Percentiles rank a stretch among this genome's conserved stretches.
phyloP scores from a whole-genome alignment of 768 basidiomycete genomes.

The Amanita polypyramis region DNA sequence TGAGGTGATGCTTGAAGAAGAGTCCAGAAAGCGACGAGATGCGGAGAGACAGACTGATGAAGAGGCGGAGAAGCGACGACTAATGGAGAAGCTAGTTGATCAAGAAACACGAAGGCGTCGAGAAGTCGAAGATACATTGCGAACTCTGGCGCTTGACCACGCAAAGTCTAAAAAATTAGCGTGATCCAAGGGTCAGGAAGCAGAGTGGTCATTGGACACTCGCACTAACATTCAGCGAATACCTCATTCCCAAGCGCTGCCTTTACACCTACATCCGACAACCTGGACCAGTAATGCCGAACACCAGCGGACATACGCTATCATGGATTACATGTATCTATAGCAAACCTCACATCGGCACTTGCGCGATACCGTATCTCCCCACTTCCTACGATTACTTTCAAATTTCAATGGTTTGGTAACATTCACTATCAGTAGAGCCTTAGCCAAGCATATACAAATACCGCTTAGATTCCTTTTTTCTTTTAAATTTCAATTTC shows the following conservation, averaged over 20 bases:
- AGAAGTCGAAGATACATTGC: constrained; percentile 18
- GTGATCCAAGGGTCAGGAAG: background rate
- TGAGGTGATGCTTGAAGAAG: constrained; percentile 53
- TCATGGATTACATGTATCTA: constrained; percentile 2
- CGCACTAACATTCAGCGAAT: background rate
- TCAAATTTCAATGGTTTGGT: too few relatives aligned
- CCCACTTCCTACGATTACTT: too few relatives aligned
- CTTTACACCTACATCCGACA: too few relatives aligned
- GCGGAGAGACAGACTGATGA: constrained; percentile 44
- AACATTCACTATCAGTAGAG: background rate
- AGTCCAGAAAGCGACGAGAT: constrained; percentile 44
- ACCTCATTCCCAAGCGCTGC: background rate
- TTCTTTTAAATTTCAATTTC: background rate
- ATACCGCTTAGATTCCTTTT: constrained; percentile 7
- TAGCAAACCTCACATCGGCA: background rate
- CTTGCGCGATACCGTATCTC: constrained; percentile 2
- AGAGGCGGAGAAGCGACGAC: constrained; percentile 32
- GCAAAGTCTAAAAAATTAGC: background rate
- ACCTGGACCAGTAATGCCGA: too few relatives aligned
- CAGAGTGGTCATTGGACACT: background rate
- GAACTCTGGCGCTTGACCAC: constrained; percentile 8
- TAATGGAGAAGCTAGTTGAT: constrained; percentile 36
- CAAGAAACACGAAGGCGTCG: constrained; percentile 15
- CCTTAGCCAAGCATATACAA: constrained; percentile 6
- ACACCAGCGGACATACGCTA: background rate